Evolutionary conservation across 352 stramenopile species (phyloP), one percentile per base, ranked within the genome.

Genomic region (Peronospora farinosa): DNA sequence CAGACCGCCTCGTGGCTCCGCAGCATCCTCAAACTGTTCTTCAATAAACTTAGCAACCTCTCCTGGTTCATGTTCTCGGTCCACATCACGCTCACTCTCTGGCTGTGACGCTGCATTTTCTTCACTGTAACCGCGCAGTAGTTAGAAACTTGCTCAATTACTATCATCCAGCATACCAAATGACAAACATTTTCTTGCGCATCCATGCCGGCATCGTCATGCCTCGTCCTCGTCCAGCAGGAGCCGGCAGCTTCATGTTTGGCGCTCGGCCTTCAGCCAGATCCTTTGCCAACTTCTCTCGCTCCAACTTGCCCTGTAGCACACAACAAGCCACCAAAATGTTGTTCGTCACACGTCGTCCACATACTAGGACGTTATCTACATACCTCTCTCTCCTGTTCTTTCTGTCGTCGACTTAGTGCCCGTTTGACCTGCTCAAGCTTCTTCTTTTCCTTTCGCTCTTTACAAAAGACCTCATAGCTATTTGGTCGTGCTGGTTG

Each of bases 171-270:
- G 19, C 13, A 33, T 11, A 44, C 10, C 33, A 10, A 30, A 50
- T 9, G 1, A 77, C 72, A 35, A 60, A 90, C 81, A 91, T 90
- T 59, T 92, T 92, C 67, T 95, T 95, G 47, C 72, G 83, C 81
- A 97, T 95, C 88, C 88, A 97, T 28, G 88, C 87, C 12, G 88
- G 88, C 55, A 97, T 72, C 7, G 91, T 96, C 75, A 96, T 88
- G 36, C 86, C 84, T 30, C 86, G 77, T 10, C 88, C 88, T 11
- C 84, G 78, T 33, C 86, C 86, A 33, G 76, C 76, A 44, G 79
- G 62, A 7, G 40, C 51, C 0, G 67, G 65, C 0, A 92, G 39
- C 17, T 74, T 54, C 32, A 87, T 74, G 7, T 62, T 59, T 13
- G 72, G 67, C n/a, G 76, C 63, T 41, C 73, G 79, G 1, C 82